Evolutionary conservation across 371 early-diverging fungal genomes (phyloP).

Genomic region (Astathelohania contejeani): DNA sequence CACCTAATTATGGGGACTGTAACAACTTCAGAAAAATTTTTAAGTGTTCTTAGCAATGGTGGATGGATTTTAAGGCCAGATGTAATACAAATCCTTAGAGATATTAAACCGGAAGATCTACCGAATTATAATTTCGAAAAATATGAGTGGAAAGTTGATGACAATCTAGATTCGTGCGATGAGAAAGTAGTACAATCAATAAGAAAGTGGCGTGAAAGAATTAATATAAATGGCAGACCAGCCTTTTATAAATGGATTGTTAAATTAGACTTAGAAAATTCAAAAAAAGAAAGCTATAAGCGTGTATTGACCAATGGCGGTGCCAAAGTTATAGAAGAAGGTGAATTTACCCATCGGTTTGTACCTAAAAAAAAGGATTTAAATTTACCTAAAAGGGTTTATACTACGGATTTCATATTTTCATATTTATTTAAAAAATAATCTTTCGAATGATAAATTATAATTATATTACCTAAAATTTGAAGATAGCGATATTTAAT

Average conservation of each 20-base stretch:
- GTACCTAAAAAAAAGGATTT: conserved; percentile 39
- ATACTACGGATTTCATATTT: conserved; percentile 43
- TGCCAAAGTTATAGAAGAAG: conserved; percentile 22
- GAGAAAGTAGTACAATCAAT: conserved; percentile 27
- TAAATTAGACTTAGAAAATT: conserved; percentile 26
- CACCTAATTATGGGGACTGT: conserved; percentile 50
- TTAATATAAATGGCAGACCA: conserved; percentile 1
- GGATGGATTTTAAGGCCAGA: conserved; percentile 41
- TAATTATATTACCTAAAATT: no score
- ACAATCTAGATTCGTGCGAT: conserved; percentile 18
- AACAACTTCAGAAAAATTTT: conserved; percentile 48
- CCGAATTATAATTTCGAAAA: conserved; percentile 31
- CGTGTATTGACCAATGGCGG: conserved; percentile 39
- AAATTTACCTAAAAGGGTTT: no score
- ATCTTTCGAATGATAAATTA: no score
- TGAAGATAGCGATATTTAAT: no score
- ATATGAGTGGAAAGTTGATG: conserved; percentile 36
- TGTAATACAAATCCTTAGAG: no score
- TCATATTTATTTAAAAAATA: conserved; percentile 42
- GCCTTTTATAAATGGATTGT: conserved; percentile 50
- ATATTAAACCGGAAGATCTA: no score
- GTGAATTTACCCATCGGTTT: conserved; percentile 44
- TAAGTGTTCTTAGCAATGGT: conserved; percentile 42
- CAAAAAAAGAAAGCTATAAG: conserved; percentile 20
- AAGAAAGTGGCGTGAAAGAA: conserved; percentile 4